Evolutionary conservation across 2,329 filamentous ascomycete genomes (phyloP).

Genomic region (Ilyonectria destructans): DNA sequence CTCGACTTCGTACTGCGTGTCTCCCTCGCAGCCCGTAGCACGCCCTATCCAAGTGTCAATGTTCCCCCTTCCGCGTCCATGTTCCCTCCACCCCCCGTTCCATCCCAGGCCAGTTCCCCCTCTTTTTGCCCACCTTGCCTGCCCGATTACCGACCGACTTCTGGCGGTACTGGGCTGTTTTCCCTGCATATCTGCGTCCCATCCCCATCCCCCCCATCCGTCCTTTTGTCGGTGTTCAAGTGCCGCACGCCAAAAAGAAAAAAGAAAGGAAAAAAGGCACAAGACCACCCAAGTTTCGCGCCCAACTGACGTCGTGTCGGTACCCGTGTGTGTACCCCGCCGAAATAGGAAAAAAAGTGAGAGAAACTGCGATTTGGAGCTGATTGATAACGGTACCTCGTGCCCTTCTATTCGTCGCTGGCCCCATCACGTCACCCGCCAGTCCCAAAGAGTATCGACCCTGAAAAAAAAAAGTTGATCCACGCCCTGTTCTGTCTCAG

Average conservation of each 20-base stretch:
- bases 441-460: slow-evolving; percentile 23
- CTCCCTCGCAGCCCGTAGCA: background rate
- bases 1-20: background rate
- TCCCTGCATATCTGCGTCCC: slow-evolving; percentile 23
- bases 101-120: slow-evolving; percentile 10
- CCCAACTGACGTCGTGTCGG: slow-evolving; percentile 31
- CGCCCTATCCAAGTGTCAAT: background rate
- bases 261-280: slow-evolving; percentile 5
- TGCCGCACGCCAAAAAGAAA: slow-evolving; percentile 11
- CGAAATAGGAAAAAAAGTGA: slow-evolving; percentile 33
- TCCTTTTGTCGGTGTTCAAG: background rate
- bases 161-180: slow-evolving; percentile 13
- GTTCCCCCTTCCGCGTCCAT: background rate
- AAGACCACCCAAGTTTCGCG: background rate
- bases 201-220: background rate
- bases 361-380: slow-evolving; percentile 14
- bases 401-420: slow-evolving; percentile 39
- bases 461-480: slow-evolving; percentile 6
- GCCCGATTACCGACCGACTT: slow-evolving; percentile 31
- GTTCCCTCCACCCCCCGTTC: background rate
- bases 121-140: slow-evolving; percentile 20
- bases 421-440: slow-evolving; percentile 38
- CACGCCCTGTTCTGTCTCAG: background rate
- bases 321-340: slow-evolving; percentile 31
- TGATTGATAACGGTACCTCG: slow-evolving; percentile 45